These are phyloP conservation scores for Pichia paraexigua DNA, from an alignment of 805 yeast species.

Conservation along the genomic window DNA sequence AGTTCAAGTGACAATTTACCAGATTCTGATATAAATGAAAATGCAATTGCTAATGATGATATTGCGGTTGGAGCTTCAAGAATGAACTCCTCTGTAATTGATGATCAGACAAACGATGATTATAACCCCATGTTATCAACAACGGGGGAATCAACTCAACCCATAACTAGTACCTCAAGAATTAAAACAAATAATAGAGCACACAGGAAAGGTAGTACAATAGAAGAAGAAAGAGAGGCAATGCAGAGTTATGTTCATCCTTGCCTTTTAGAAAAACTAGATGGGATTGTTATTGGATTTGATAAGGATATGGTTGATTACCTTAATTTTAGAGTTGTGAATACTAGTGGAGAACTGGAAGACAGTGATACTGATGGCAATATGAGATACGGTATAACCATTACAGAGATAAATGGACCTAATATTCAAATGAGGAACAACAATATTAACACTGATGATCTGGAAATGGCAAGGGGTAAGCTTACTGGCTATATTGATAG, in stretches of 20 bases:
- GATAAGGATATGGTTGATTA: slow-evolving; percentile 42
- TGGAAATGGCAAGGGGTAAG: background rate
- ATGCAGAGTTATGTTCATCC: slow-evolving; percentile 45
- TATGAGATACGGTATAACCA: background rate
- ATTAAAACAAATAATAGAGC: background rate
- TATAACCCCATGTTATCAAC: background rate
- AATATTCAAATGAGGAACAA: background rate
- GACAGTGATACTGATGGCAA: background rate
- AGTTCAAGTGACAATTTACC: slow-evolving; percentile 3
- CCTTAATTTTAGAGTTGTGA: slow-evolving; percentile 24
- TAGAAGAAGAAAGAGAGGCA: slow-evolving; percentile 51
- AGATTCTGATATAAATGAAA: background rate
- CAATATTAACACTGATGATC: slow-evolving; percentile 1
- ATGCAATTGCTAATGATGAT: background rate
- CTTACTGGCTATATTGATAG: slow-evolving; percentile 4
- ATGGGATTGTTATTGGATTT: slow-evolving; percentile 54
- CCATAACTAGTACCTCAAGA: background rate
- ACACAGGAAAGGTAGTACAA: slow-evolving; percentile 36
- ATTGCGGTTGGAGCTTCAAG: background rate
- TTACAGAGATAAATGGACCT: background rate
- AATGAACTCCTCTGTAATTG: background rate
- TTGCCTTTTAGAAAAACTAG: slow-evolving; percentile 35
- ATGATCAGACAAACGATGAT: background rate
- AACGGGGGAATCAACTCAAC: background rate
- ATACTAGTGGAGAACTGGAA: background rate